phyloP scores from a whole-genome alignment of 305 asterid genomes.

The Fraxinus albicans region DNA sequence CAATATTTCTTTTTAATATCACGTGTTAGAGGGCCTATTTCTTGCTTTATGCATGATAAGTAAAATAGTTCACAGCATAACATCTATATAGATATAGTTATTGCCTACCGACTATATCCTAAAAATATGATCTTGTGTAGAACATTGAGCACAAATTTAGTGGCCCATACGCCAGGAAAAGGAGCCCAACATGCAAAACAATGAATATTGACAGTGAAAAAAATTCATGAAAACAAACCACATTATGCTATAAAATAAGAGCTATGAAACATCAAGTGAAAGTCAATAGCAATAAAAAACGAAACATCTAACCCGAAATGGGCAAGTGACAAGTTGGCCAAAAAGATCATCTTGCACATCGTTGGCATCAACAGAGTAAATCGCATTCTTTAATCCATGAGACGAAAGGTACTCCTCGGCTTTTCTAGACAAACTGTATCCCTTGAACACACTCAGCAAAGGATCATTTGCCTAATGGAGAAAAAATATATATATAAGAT shows the following conservation, averaged over 20 bases:
- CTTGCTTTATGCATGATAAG: neutral
- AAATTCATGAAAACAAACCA: neutral
- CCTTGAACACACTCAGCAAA: constrained; percentile 68
- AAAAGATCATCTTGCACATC: constrained; percentile 75
- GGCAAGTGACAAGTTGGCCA: constrained; percentile 75
- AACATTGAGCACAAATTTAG: neutral
- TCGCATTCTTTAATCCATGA: constrained; percentile 77
- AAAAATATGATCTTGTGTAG: neutral
- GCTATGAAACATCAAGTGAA: neutral
- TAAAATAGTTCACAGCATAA: neutral
- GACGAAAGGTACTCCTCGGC: constrained; percentile 79
- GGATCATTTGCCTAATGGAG: constrained; percentile 61
- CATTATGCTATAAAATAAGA: neutral
- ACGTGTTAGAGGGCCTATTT: neutral
- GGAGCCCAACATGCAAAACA: neutral
- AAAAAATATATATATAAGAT: neutral
- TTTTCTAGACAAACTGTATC: constrained; percentile 65
- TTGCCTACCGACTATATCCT: neutral
- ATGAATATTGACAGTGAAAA: neutral
- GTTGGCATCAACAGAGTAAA: constrained; percentile 53
- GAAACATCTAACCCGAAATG: constrained; percentile 68
- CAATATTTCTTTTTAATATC: neutral
- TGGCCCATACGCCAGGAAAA: neutral
- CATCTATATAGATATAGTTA: neutral
- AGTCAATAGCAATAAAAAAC: neutral